Conservation (phyloP, 169 alveolate genomes). For the Plasmodium cynomolgi region DNA sequence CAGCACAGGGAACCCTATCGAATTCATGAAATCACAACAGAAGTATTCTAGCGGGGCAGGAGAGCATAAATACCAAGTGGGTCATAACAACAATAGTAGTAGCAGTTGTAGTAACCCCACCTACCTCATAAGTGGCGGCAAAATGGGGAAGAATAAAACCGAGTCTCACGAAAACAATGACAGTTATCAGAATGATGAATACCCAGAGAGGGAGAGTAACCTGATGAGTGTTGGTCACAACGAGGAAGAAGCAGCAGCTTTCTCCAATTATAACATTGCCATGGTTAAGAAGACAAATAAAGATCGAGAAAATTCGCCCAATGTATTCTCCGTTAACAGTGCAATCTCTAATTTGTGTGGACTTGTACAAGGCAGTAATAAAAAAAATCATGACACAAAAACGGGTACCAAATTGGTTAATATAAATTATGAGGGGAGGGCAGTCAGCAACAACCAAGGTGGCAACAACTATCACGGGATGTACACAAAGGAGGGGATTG, state of each 20-base stretch:
- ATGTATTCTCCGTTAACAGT: neutral
- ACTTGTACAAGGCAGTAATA: neutral
- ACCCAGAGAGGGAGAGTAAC: neutral
- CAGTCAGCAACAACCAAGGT: neutral
- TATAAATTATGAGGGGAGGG: neutral
- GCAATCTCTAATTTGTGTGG: neutral
- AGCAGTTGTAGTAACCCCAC: neutral
- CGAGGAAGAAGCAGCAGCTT: neutral
- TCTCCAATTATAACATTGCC: neutral
- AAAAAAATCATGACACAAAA: neutral
- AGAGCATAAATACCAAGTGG: neutral
- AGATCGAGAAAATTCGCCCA: neutral
- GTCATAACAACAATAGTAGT: neutral
- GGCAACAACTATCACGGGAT: neutral
- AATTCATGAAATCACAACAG: neutral
- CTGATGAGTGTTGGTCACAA: neutral
- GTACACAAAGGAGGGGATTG: neutral
- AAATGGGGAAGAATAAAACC: neutral
- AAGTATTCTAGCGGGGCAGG: neutral
- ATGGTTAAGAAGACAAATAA: neutral
- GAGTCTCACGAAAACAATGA: neutral
- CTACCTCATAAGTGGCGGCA: neutral
- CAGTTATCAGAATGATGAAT: neutral
- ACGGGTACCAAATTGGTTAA: slow-evolving; percentile 4
- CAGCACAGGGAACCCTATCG: neutral